Conservation (phyloP, 441 rosid species). For the Biscutella laevigata region DNA sequence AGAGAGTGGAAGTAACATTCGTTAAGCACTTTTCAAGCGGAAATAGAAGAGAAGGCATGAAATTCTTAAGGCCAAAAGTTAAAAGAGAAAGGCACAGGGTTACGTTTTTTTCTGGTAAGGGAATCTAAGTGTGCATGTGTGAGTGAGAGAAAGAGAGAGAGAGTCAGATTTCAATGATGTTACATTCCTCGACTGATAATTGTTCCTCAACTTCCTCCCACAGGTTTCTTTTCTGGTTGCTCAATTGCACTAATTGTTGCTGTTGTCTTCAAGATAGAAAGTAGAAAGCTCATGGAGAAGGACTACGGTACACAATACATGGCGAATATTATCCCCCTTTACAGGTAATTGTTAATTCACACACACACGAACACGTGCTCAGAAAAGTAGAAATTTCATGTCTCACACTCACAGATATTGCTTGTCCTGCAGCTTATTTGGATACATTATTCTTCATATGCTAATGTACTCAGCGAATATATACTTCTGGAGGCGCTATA, state of each 20-base stretch:
- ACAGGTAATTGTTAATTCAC: slow-evolving; percentile 37
- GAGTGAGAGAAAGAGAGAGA: too few relatives aligned
- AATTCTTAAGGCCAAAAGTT: slow-evolving; percentile 47
- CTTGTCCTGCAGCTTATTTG: slow-evolving; percentile 59
- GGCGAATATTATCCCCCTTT: slow-evolving; percentile 63
- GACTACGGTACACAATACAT: slow-evolving; percentile 41
- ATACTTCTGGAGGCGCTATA: slow-evolving; percentile 61
- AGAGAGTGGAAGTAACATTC: slow-evolving; percentile 52
- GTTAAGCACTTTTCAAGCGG: slow-evolving; percentile 52
- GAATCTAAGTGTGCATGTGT: too few relatives aligned
- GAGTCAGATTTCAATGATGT: background rate
- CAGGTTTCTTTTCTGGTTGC: slow-evolving; percentile 69
- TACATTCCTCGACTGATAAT: background rate
- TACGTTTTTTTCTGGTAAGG: slow-evolving; percentile 55
- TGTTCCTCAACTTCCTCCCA: background rate
- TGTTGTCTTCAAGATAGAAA: slow-evolving; percentile 42
- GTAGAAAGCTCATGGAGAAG: slow-evolving; percentile 37
- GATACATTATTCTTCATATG: slow-evolving; percentile 51
- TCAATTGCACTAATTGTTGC: slow-evolving; percentile 45
- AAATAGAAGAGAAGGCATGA: slow-evolving; percentile 51
- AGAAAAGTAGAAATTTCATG: background rate
- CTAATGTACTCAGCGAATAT: slow-evolving; percentile 47
- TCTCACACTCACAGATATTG: slow-evolving; percentile 5
- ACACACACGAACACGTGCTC: background rate
- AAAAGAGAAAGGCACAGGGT: slow-evolving; percentile 53